Evolutionary conservation across 2,329 filamentous ascomycete species (phyloP).

Genomic region (Fusarium pilosicola): DNA sequence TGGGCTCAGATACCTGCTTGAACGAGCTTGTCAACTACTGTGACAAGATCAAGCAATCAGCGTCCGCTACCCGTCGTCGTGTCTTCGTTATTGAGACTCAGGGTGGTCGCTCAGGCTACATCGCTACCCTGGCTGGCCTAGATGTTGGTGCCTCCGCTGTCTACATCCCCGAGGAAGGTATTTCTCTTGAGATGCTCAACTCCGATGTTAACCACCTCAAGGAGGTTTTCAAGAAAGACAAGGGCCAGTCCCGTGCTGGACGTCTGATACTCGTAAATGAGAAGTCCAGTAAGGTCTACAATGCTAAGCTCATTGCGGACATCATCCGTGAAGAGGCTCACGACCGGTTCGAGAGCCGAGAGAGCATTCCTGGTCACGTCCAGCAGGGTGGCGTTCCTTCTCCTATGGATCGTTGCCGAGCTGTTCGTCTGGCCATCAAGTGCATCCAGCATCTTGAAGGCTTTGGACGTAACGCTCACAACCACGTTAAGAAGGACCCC

Average conservation of each 20-base stretch:
- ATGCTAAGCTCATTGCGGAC: conserved; percentile 90
- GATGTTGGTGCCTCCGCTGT: conserved; percentile 92
- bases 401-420: conserved; percentile 94
- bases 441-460: conserved; percentile 91
- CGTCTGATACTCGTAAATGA: conserved; percentile 98
- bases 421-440: conserved; percentile 91
- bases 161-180: conserved; percentile 96
- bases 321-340: conserved; percentile 95
- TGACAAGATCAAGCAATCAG: conserved; percentile 97
- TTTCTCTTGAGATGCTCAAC: conserved; percentile 91
- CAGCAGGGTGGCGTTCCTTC: conserved; percentile 94
- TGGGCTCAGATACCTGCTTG: conserved; percentile 95
- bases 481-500: conserved; percentile 77
- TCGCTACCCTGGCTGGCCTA: conserved; percentile 89
- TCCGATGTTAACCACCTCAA: conserved; percentile 90
- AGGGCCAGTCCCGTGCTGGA: conserved; percentile 87
- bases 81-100: conserved; percentile 99
- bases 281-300: conserved; percentile 89
- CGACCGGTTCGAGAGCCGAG: conserved; percentile 90
- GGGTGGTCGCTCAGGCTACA: conserved; percentile 92
- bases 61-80: conserved; percentile 88
- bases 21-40: conserved; percentile 96
- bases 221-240: conserved; percentile 84
- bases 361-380: conserved; percentile 92
- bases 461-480: conserved; percentile 72